Evolutionary conservation across 2,329 filamentous ascomycete genomes (phyloP).

Genomic region (Botryotinia globosa): DNA sequence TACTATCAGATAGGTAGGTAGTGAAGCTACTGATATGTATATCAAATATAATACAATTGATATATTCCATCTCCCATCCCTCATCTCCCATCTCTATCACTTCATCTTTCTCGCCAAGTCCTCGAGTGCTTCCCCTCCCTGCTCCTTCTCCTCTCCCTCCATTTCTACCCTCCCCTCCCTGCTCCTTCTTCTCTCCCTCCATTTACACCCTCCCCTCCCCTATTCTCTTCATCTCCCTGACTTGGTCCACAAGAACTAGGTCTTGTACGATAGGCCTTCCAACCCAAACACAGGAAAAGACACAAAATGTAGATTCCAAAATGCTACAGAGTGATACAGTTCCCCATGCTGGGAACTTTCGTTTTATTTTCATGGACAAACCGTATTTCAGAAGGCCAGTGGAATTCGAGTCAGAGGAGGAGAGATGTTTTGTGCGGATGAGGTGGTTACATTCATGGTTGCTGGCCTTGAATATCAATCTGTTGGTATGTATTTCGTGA

Average conservation of each 20-base stretch:
- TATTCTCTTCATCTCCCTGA: not conserved
- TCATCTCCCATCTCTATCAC: not conserved
- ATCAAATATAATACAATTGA: not conserved
- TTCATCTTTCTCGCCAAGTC: not conserved
- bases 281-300: accelerated
- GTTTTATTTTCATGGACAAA: not conserved
- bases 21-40: not conserved
- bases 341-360: not conserved
- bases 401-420: not conserved
- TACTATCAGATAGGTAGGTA: not conserved
- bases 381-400: not conserved
- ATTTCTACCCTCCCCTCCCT: not conserved
- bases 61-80: not conserved
- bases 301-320: accelerated
- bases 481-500: not conserved
- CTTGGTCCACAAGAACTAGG: not conserved
- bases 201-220: not conserved
- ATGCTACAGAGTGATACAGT: not conserved
- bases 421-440: not conserved
- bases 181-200: not conserved
- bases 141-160: not conserved
- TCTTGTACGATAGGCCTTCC: no score
- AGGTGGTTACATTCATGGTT: not conserved
- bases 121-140: not conserved
- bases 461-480: not conserved